phyloP scores from a whole-genome alignment of 176 grass and related monocot species.

The Triticum turgidum region DNA sequence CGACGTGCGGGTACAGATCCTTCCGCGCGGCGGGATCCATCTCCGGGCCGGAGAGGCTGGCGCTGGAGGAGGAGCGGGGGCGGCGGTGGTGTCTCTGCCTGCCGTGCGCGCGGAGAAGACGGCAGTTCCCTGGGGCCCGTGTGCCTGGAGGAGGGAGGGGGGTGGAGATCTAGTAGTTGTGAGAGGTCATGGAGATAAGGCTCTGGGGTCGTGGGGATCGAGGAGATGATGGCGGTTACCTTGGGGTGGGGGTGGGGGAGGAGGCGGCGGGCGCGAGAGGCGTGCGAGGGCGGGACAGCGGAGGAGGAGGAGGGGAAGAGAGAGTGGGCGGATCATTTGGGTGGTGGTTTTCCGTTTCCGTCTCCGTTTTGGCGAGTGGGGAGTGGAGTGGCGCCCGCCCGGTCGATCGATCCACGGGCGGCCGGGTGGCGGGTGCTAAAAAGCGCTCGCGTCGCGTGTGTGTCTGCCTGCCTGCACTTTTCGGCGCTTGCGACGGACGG shows the following conservation, averaged over 20 bases:
- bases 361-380: too few species aligned
- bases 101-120: background rate
- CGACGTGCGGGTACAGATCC: slow-evolving; percentile 62
- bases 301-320: too few species aligned
- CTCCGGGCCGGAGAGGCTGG: background rate
- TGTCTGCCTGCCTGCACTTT: too few species aligned
- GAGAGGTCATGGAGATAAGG: slow-evolving; percentile 16
- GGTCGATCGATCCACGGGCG: too few species aligned
- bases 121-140: too few species aligned
- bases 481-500: too few species aligned
- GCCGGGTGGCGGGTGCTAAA: too few species aligned
- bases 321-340: too few species aligned
- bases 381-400: too few species aligned
- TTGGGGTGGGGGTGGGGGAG: background rate
- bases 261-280: slow-evolving; percentile 18
- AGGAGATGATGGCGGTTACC: background rate
- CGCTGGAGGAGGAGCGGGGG: background rate
- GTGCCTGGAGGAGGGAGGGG: background rate
- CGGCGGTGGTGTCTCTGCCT: background rate
- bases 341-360: too few species aligned
- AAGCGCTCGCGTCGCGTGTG: too few species aligned
- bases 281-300: slow-evolving; percentile 29
- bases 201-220: background rate
- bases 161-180: background rate
- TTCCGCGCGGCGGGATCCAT: slow-evolving; percentile 40